Evolutionary conservation across 352 stramenopile species (phyloP), one percentile per base, ranked within the genome.

Genomic region (Phytophthora chlamydospora): DNA sequence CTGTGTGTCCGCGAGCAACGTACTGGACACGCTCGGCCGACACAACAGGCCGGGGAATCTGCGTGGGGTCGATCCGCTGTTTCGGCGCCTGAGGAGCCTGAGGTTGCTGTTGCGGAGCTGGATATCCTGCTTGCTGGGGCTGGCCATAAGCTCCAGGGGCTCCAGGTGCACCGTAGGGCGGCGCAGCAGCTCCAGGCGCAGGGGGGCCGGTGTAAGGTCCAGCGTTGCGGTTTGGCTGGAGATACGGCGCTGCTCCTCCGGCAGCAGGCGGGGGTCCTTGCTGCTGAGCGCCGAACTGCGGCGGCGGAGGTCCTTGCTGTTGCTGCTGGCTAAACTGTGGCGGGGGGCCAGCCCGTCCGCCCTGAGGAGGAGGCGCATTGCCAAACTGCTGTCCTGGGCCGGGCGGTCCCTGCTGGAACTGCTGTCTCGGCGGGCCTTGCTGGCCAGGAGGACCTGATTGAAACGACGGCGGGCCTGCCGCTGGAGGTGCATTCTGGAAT

Each of bases 11-110:
- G 2, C 82, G 83, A 1, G 86, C 82, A 29, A 93, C 65, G 68
- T 95, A 95, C 64, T 90, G 83, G 39, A 85, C 73, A 32, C 71
- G 72, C 34, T 95, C 85, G 2, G 66, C 49, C 9, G 76, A 80
- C 19, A 93, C 84, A 21, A 90, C 67, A 12, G 88, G 88, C 36
- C 88, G 88, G 12, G 88, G 88, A 55, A 96, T 96, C 61, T 96
- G 87, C 33, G 85, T 93, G 9, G 88, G 88, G 48, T 96, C 88
- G 54, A 96, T 96, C 6, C 87, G 83, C 53, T 92, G 85, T 58
- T 87, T 86, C 3, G 86, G 78, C 10, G 73, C 57, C 54, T 85
- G 74, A 38, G 57, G 35, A 27, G 66, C 63, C 43, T 82, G 71
- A 4, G 45, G 47, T 27, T 76, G 75, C 31, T 72, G 65, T 46